Percentiles rank a stretch among this genome's conserved stretches.
Evolutionary conservation across 2,329 filamentous ascomycete species (phyloP).

Genomic region (Plenodomus tracheiphilus): DNA sequence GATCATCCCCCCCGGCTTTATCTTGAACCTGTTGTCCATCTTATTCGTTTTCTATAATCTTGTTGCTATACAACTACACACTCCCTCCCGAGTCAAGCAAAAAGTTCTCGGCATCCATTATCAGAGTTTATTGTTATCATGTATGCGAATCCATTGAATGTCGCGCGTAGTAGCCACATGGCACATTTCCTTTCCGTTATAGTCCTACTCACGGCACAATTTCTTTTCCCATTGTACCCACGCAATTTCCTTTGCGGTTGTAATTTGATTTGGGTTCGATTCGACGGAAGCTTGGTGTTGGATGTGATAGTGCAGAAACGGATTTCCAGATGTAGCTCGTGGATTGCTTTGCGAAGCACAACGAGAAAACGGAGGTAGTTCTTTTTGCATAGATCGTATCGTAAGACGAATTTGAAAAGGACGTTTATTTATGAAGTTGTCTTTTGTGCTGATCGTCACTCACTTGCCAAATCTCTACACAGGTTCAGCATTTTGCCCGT

Average conservation of each 20-base stretch:
- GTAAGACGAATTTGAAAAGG: neutral
- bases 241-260: neutral
- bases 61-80: neutral
- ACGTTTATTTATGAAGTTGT: too few species aligned
- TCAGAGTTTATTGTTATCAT: neutral
- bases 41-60: neutral
- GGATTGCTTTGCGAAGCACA: neutral
- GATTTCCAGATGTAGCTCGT: neutral
- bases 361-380: neutral
- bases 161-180: neutral
- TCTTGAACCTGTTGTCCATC: neutral
- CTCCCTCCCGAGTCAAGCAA: neutral
- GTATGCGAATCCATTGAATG: neutral
- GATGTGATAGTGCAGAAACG: neutral
- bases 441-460: too few species aligned
- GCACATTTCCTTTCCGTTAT: neutral
- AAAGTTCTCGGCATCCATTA: neutral
- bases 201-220: too few species aligned
- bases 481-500: too few species aligned
- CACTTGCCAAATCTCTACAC: too few species aligned
- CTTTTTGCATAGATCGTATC: neutral
- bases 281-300: neutral
- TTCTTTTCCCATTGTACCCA: too few species aligned
- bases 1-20: too few species aligned
- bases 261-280: neutral